Percentiles rank a stretch among this genome's conserved stretches.
These are phyloP conservation scores for Epichloe festucae DNA, from an alignment of 2,329 filamentous ascomycete genomes.

Conservation along the genomic window DNA sequence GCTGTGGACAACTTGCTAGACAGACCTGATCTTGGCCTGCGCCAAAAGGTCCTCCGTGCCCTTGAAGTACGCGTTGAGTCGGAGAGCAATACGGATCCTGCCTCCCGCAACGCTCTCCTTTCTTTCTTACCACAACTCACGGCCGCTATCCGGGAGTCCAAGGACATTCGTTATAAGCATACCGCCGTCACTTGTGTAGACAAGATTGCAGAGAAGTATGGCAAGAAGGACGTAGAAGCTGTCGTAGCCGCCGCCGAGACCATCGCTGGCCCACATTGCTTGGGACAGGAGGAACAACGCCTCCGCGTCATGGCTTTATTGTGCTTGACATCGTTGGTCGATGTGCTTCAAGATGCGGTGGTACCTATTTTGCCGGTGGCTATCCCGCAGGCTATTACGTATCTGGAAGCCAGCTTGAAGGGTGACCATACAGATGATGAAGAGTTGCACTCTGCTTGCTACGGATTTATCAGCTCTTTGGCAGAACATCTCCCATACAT, in stretches of 20 bases:
- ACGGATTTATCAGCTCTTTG: slow-evolving; percentile 65
- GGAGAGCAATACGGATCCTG: slow-evolving; percentile 54
- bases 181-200: slow-evolving; percentile 83
- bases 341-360: slow-evolving; percentile 75
- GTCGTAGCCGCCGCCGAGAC: slow-evolving; percentile 64
- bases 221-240: slow-evolving; percentile 73
- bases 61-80: slow-evolving; percentile 68
- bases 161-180: slow-evolving; percentile 64
- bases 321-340: slow-evolving; percentile 78
- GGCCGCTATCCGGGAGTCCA: slow-evolving; percentile 58
- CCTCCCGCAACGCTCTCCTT: slow-evolving; percentile 58
- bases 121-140: slow-evolving; percentile 71
- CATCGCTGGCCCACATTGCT: slow-evolving; percentile 62
- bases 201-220: slow-evolving; percentile 87
- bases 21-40: slow-evolving; percentile 59
- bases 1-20: slow-evolving; percentile 73
- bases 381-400: slow-evolving; percentile 56
- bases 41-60: slow-evolving; percentile 67
- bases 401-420: slow-evolving; percentile 51
- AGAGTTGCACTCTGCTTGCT: slow-evolving; percentile 69
- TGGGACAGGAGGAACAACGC: slow-evolving; percentile 59
- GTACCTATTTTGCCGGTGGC: slow-evolving; percentile 70
- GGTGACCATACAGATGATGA: slow-evolving; percentile 41
- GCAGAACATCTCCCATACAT: slow-evolving; percentile 82
- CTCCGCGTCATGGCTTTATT: slow-evolving; percentile 75